Conservation (phyloP, 257 asterid species). For the Solanum tacnaense region DNA sequence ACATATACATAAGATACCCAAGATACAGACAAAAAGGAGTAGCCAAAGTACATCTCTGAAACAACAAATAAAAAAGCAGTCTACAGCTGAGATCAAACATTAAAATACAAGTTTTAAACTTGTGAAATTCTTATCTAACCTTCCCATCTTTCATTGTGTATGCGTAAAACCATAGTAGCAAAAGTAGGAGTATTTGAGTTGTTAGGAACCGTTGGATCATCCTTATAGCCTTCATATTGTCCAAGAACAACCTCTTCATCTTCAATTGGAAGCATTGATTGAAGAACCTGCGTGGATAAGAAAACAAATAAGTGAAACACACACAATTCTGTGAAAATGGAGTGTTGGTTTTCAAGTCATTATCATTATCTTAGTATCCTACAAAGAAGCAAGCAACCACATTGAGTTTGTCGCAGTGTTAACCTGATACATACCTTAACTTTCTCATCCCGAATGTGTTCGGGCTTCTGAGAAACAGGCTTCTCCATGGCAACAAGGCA, state of each 20-base stretch:
- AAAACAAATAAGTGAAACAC: background rate
- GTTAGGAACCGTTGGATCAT: conserved; percentile 83
- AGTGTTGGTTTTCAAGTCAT: background rate
- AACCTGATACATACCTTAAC: conserved; percentile 55
- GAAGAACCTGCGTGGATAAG: conserved; percentile 64
- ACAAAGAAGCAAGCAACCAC: background rate
- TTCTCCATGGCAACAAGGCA: conserved; percentile 96
- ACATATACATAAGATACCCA: background rate
- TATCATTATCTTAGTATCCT: background rate
- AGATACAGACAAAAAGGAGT: background rate
- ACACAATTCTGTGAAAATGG: background rate
- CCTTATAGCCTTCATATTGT: conserved; percentile 88
- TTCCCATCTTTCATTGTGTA: conserved; percentile 96
- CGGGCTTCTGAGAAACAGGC: conserved; percentile 75
- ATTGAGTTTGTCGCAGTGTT: background rate
- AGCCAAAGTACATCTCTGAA: background rate
- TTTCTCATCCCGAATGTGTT: conserved; percentile 88
- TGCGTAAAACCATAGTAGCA: conserved; percentile 55
- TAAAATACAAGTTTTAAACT: background rate
- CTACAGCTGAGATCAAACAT: background rate
- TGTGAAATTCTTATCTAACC: conserved; percentile 27
- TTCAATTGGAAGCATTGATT: conserved; percentile 73
- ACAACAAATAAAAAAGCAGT: background rate
- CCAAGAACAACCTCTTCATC: conserved; percentile 95
- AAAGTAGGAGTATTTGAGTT: conserved; percentile 87